phyloP scores from a whole-genome alignment of 2,329 filamentous ascomycete genomes.

The Ramularia endophylla region DNA sequence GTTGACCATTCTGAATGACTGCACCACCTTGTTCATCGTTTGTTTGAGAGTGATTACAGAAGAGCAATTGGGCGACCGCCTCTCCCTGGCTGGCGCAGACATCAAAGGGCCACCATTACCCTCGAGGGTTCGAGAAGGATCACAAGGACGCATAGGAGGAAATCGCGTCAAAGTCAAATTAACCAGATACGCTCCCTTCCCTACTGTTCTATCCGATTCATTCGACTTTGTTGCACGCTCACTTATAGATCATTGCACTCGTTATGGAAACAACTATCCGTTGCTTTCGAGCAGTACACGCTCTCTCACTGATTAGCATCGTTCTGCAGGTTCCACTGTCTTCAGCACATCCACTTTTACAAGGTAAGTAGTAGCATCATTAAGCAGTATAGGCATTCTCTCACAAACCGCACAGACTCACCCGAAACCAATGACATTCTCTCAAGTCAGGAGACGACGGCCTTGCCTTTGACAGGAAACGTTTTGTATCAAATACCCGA shows the following conservation, averaged over 20 bases:
- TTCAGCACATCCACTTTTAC: constrained; percentile 20
- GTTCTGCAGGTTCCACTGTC: constrained; percentile 21
- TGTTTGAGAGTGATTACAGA: constrained; percentile 19
- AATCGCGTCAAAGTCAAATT: constrained; percentile 19
- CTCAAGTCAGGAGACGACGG: constrained; percentile 1
- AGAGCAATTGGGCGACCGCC: constrained; percentile 10
- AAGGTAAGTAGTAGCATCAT: constrained; percentile 4
- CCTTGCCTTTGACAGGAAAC: constrained; percentile 2
- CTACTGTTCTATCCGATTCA: constrained; percentile 11
- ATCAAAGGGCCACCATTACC: constrained; percentile 17
- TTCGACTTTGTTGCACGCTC: constrained; percentile 17
- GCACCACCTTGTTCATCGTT: constrained; percentile 15
- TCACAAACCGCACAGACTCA: constrained; percentile 2
- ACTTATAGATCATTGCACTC: constrained; percentile 15
- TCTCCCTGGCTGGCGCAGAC: constrained; percentile 14
- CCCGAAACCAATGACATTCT: background rate
- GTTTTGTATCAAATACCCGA: constrained; percentile 14
- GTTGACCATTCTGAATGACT: constrained; percentile 13
- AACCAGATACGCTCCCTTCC: constrained; percentile 18
- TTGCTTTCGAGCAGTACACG: constrained; percentile 13
- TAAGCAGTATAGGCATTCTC: background rate
- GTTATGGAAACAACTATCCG: constrained; percentile 14
- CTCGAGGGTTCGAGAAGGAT: constrained; percentile 15
- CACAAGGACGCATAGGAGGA: constrained; percentile 14
- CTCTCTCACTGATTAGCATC: constrained; percentile 24